phyloP scores from a whole-genome alignment of 306 rosid species.

The Gleditsia sinensis region DNA sequence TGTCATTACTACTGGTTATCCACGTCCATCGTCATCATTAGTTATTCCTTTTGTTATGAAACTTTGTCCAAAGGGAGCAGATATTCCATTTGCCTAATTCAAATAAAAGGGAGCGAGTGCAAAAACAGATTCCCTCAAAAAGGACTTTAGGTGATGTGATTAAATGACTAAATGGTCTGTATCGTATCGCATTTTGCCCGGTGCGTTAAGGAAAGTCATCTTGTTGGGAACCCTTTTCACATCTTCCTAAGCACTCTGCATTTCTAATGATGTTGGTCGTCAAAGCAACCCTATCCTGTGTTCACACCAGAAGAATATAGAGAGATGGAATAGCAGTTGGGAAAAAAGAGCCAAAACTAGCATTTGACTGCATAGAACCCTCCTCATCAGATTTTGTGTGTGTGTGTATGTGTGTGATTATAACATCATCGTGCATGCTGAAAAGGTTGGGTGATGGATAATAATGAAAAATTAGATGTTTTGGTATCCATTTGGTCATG shows the following conservation, averaged over 20 bases:
- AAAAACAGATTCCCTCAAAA: constrained; percentile 42
- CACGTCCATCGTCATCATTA: constrained; percentile 43
- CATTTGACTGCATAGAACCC: no score
- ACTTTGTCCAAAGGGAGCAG: constrained; percentile 47
- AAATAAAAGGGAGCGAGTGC: constrained; percentile 26
- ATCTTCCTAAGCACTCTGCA: constrained; percentile 21
- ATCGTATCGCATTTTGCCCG: constrained; percentile 26
- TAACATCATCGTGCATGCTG: no score
- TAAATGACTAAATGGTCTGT: constrained; percentile 28
- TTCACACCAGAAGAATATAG: no score
- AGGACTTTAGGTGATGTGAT: constrained; percentile 30
- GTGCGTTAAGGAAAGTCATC: constrained; percentile 28
- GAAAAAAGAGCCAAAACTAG: no score
- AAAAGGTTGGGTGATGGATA: no score
- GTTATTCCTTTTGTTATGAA: constrained; percentile 34
- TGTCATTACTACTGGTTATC: constrained; percentile 15
- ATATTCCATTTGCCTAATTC: constrained; percentile 48
- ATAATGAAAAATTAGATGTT: no score
- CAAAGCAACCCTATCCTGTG: constrained; percentile 42
- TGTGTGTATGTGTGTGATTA: no score
- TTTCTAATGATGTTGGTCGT: constrained; percentile 36
- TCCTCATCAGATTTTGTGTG: no score
- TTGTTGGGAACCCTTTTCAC: constrained; percentile 35
- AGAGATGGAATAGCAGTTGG: no score
- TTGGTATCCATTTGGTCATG: no score